Percentiles rank a stretch among this genome's conserved stretches.
Conservation (phyloP, 2,329 filamentous ascomycete genomes). For the Pestalotiopsis sp. region DNA sequence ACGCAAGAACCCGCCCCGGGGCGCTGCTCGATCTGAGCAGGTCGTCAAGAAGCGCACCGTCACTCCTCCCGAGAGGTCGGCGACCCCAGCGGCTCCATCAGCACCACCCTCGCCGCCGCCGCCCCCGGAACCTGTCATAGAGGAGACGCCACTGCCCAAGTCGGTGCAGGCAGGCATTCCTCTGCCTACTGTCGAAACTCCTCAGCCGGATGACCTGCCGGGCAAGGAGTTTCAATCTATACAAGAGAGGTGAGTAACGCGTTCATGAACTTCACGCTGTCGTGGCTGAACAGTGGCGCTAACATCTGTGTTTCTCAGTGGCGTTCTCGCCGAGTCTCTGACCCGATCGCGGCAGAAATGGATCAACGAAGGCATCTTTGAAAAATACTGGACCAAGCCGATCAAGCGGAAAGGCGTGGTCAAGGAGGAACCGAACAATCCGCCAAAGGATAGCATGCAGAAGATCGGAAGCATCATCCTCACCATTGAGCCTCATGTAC, state of each 20-base stretch:
- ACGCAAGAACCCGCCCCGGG: conserved; percentile 66
- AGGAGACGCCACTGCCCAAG: conserved; percentile 56
- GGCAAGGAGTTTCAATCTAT: conserved; percentile 72
- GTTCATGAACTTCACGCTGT: conserved; percentile 12
- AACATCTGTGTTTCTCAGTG: conserved; percentile 47
- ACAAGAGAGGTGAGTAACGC: conserved; percentile 63
- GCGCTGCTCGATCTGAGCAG: conserved; percentile 62
- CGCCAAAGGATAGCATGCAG: conserved; percentile 70
- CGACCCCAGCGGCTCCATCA: conserved; percentile 43
- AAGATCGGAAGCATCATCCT: conserved; percentile 75
- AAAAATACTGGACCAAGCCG: conserved; percentile 79
- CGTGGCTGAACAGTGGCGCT: background rate
- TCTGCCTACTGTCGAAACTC: conserved; percentile 69
- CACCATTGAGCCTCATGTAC: conserved; percentile 77
- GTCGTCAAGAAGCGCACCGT: conserved; percentile 62
- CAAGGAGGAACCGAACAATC: conserved; percentile 67
- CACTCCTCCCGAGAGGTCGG: conserved; percentile 56
- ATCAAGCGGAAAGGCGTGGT: conserved; percentile 67
- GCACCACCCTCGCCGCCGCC: conserved; percentile 29
- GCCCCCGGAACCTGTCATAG: conserved; percentile 37
- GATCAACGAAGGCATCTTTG: conserved; percentile 73
- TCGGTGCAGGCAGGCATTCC: conserved; percentile 67
- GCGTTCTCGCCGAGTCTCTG: conserved; percentile 74
- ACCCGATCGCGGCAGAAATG: conserved; percentile 73
- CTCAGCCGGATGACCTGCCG: conserved; percentile 67